Evolutionary conservation across 2,329 filamentous ascomycete species (phyloP).

Genomic region (Aureobasidium lini): DNA sequence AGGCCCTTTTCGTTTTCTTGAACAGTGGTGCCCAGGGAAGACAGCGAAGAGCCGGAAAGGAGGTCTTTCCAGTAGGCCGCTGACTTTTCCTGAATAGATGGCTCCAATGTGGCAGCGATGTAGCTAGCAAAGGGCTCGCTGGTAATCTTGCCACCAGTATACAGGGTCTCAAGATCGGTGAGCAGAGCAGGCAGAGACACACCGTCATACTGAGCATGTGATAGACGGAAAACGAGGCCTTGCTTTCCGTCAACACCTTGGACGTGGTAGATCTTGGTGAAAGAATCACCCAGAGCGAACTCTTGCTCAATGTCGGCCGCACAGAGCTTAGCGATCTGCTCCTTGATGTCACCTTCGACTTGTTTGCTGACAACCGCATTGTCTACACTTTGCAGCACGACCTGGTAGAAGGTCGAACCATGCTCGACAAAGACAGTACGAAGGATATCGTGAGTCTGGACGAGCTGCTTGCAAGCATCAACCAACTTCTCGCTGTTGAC

Average conservation of each 20-base stretch:
- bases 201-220: conserved; percentile 35
- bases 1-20: conserved; percentile 23
- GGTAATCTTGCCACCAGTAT: conserved; percentile 14
- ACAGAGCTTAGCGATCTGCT: conserved; percentile 14
- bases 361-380: conserved; percentile 22
- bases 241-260: conserved; percentile 21
- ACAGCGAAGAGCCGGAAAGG: conserved; percentile 48
- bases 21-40: conserved; percentile 10
- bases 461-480: conserved; percentile 47
- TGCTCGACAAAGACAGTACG: conserved; percentile 46
- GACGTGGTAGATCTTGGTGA: conserved; percentile 20
- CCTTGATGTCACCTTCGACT: conserved; percentile 14
- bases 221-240: conserved; percentile 24
- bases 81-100: neutral
- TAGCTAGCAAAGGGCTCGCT: conserved; percentile 4
- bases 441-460: conserved; percentile 43
- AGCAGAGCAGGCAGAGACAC: conserved; percentile 49
- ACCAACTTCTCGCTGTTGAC: conserved; percentile 46
- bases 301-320: conserved; percentile 11
- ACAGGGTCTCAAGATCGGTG: conserved; percentile 43
- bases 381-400: conserved; percentile 34
- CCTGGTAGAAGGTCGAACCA: conserved; percentile 36
- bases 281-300: conserved; percentile 16
- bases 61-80: conserved; percentile 55
- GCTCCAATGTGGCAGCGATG: neutral